Conservation (phyloP, 1,139 yeast genomes). For the Zhuliangozyma blackwelliae region DNA sequence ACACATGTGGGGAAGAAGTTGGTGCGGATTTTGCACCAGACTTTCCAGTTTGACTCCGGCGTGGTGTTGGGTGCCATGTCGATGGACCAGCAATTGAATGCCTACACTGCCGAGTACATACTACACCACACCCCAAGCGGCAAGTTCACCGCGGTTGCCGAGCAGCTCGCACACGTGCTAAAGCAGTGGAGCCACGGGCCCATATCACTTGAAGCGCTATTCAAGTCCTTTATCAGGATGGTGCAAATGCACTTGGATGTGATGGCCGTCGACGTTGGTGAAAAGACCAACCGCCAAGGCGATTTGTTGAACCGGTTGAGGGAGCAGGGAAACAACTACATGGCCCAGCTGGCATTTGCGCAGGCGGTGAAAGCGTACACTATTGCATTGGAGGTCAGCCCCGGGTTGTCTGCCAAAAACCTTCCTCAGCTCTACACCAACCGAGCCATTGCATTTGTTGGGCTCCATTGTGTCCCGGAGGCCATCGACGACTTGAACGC, state of each 20-base stretch:
- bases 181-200: too few species aligned
- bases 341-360: constrained; percentile 35
- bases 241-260: constrained; percentile 3
- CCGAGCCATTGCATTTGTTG: constrained; percentile 42
- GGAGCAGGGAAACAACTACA: constrained; percentile 42
- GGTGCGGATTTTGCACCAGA: too few species aligned
- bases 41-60: too few species aligned
- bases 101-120: too few species aligned
- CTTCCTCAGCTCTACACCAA: constrained; percentile 35
- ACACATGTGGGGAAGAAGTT: too few species aligned
- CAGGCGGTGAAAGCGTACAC: constrained; percentile 42
- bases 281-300: neutral
- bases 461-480: constrained; percentile 40
- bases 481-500: constrained; percentile 35
- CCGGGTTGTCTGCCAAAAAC: neutral
- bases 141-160: too few species aligned
- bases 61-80: too few species aligned
- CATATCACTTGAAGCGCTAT: too few species aligned
- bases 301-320: constrained; percentile 20
- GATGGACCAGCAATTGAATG: too few species aligned
- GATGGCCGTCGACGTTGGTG: neutral
- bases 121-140: too few species aligned
- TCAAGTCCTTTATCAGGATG: neutral
- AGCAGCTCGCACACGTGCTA: too few species aligned
- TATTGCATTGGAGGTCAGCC: constrained; percentile 27